phyloP scores from a whole-genome alignment of 2,329 filamentous ascomycete species.

The Colletotrichum sp. region DNA sequence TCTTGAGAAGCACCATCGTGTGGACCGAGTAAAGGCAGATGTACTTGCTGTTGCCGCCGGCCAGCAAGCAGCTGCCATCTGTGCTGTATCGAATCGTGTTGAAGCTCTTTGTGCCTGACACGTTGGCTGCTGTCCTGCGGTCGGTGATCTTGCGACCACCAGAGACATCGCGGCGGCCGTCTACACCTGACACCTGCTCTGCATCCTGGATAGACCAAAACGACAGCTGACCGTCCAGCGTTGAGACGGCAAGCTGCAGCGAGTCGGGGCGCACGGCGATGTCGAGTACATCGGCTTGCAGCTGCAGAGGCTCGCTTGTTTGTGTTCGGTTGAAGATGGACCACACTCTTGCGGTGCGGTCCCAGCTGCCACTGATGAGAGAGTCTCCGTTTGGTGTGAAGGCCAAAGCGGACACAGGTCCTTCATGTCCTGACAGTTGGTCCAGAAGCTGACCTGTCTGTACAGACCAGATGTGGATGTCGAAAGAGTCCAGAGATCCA shows the following conservation, averaged over 20 bases:
- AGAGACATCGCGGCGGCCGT: slow-evolving; percentile 90
- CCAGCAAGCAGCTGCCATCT: slow-evolving; percentile 88
- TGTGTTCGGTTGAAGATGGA: slow-evolving; percentile 93
- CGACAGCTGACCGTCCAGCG: slow-evolving; percentile 88
- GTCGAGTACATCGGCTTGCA: slow-evolving; percentile 88
- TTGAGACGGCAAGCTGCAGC: slow-evolving; percentile 88
- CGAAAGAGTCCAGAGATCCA: slow-evolving; percentile 93
- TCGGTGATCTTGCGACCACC: slow-evolving; percentile 90
- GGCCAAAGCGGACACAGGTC: slow-evolving; percentile 84
- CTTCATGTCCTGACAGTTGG: slow-evolving; percentile 89
- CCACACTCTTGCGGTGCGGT: slow-evolving; percentile 94
- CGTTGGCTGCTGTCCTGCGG: slow-evolving; percentile 88
- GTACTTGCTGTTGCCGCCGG: slow-evolving; percentile 96
- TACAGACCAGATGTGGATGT: slow-evolving; percentile 98
- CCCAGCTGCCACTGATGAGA: slow-evolving; percentile 94
- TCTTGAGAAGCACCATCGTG: slow-evolving; percentile 89
- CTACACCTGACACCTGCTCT: slow-evolving; percentile 82
- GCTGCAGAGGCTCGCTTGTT: slow-evolving; percentile 90
- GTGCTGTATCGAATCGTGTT: slow-evolving; percentile 88
- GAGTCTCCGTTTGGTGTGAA: slow-evolving; percentile 87
- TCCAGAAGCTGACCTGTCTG: slow-evolving; percentile 96
- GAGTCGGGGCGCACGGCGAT: slow-evolving; percentile 91
- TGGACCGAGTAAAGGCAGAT: slow-evolving; percentile 97
- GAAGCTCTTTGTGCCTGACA: slow-evolving; percentile 89
- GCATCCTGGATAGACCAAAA: slow-evolving; percentile 95